Base-by-base conservation (phyloP, 2,329 filamentous ascomycete species). In the Phaeosphaeria sp. region DNA sequence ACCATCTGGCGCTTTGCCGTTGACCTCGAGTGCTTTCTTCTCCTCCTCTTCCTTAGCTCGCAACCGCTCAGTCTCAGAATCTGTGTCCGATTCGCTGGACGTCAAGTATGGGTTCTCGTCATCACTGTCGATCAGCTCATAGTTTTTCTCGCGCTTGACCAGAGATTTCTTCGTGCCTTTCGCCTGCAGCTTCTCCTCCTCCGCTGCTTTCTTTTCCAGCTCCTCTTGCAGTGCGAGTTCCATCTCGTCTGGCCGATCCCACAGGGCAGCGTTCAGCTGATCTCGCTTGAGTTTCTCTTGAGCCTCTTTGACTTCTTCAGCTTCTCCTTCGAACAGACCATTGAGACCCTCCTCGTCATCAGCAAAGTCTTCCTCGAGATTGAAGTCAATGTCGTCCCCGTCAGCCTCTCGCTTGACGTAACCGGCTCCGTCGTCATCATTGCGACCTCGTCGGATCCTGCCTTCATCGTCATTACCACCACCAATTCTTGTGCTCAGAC, bases 211-310 rank as follows among this genome's bases (percentile, higher is more conserved):
- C 73, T 89, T 82, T 70, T 88, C 86, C 66, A 86, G 80, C 66
- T 89, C 79, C 68, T 91, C 88, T 61, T 91, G 86, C 61, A 92
- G 84, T 61, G 95, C 89, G 24, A 80, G 74, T 50, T 81, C 77
- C 46, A 77, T 69, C 54, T 82, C 80, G 44, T 82, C 75, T 46
- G 80, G 80, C 13, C 81, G 80, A 69, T 96, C 90, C 66, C 96
- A 97, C 2, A 95, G 81, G 69, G 96, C 96, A 8, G 94, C 94
- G 51, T 88, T 88, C n/a, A 96, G 83, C 75, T 96, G 93, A 75
- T 93, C 91, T 22, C 86, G 85, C 76, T 91, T 91, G 68, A 93
- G 85, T 57, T 83, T 84, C 33, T 85, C 81, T 15, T 86, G 86
- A 20, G 87, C 87, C 56, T 88, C 86, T 62, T 90, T 83, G 57